Evolutionary conservation across 306 rosid species (phyloP).

Genomic region (Hylodesmum podocarpum): DNA sequence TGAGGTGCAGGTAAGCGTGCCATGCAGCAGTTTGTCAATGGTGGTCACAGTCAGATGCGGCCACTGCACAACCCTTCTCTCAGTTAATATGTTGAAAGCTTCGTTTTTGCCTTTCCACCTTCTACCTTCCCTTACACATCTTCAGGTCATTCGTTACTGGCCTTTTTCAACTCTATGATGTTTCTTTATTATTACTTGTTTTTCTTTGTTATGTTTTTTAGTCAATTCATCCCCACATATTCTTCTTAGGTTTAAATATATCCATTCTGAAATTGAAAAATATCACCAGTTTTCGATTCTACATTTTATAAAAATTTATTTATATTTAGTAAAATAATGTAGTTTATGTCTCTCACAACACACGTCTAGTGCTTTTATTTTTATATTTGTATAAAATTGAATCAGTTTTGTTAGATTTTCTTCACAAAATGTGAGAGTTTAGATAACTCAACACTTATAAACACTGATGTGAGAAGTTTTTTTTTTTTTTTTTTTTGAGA

Average conservation of each 20-base stretch:
- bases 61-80: background rate
- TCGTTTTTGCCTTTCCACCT: slow-evolving; percentile 1
- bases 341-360: background rate
- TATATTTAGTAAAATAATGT: no score
- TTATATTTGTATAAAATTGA: no score
- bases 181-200: background rate
- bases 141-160: background rate
- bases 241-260: background rate
- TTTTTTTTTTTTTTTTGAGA: no score
- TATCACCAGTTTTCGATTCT: no score
- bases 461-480: no score
- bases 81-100: background rate
- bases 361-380: no score
- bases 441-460: no score
- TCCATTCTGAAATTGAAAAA: no score
- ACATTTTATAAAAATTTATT: no score
- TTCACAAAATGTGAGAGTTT: no score
- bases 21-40: background rate
- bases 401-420: no score
- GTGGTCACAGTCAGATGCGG: background rate
- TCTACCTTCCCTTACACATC: background rate
- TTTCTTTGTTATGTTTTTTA: no score
- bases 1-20: background rate
- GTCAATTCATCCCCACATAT: background rate
- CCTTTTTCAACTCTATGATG: background rate